Conservation (phyloP, 1,284 basidiomycete genomes). For the Mycosarcoma mackinlayi region DNA sequence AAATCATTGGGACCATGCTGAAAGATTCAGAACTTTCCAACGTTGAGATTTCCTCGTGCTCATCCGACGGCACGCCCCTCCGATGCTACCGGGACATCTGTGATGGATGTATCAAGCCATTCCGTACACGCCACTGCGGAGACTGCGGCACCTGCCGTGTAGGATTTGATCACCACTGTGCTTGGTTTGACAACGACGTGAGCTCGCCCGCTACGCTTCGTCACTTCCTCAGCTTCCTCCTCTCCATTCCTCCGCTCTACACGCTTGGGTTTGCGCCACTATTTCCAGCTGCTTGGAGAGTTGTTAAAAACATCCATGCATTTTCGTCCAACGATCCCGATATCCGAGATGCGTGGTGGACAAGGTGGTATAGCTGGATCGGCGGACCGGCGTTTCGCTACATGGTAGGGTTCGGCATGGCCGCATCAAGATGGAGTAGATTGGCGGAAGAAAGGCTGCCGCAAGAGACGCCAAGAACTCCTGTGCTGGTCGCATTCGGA, state of each 20-base stretch:
- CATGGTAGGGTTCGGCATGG: constrained; percentile 20
- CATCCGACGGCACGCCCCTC: constrained; percentile 19
- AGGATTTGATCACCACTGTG: constrained; percentile 53
- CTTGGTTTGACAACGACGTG: constrained; percentile 52
- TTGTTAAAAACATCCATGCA: not conserved
- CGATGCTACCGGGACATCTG: constrained; percentile 37
- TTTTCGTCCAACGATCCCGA: constrained; percentile 7
- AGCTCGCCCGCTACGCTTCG: constrained; percentile 20
- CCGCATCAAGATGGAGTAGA: not conserved
- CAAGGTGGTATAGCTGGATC: constrained; percentile 35
- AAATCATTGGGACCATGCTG: not conserved
- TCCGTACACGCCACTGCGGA: constrained; percentile 42
- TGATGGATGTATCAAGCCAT: constrained; percentile 19
- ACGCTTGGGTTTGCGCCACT: constrained; percentile 20
- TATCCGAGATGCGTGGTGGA: constrained; percentile 15
- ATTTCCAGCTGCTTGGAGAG: constrained; percentile 14
- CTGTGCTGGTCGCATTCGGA: constrained; percentile 11
- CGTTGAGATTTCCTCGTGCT: constrained; percentile 12
- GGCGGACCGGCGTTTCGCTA: constrained; percentile 37
- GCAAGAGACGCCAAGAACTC: constrained; percentile 9
- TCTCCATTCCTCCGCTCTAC: constrained; percentile 27
- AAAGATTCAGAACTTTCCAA: not conserved
- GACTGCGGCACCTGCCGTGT: constrained; percentile 41
- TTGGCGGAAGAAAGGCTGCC: not conserved
- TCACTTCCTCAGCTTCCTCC: constrained; percentile 24